phyloP scores from a whole-genome alignment of 257 asterid genomes.

The Lithospermum erythrorhizon region DNA sequence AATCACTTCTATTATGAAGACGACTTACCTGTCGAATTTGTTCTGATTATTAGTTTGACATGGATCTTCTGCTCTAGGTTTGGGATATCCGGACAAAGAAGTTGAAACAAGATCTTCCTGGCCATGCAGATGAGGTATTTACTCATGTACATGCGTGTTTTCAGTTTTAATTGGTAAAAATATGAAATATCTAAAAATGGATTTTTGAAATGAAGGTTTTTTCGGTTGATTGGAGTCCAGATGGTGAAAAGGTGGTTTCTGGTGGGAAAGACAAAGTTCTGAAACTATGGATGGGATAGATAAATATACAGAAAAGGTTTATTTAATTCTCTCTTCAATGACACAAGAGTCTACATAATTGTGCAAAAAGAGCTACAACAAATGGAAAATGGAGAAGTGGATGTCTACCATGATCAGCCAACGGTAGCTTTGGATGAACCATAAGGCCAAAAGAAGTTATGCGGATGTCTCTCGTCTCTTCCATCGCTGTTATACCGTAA shows the following conservation, averaged over 20 bases:
- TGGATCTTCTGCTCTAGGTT: constrained; percentile 29
- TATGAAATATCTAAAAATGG: neutral
- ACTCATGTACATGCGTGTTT: neutral
- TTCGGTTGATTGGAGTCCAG: constrained; percentile 99
- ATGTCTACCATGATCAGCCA: too few relatives aligned
- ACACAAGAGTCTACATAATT: too few relatives aligned
- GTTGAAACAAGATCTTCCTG: constrained; percentile 94
- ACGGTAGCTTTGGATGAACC: too few relatives aligned
- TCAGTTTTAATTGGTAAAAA: neutral
- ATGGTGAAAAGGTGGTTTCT: constrained; percentile 96
- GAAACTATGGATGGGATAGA: constrained; percentile 94
- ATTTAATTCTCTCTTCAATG: too few relatives aligned
- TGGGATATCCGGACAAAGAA: constrained; percentile 88
- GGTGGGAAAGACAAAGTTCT: constrained; percentile 83
- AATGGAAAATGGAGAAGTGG: too few relatives aligned
- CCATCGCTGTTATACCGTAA: too few relatives aligned
- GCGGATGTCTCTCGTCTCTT: too few relatives aligned
- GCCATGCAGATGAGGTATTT: constrained; percentile 89
- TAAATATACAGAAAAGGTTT: too few relatives aligned
- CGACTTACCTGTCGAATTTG: too few relatives aligned
- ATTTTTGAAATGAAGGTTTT: constrained; percentile 40
- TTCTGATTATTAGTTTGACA: neutral
- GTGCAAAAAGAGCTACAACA: too few relatives aligned
- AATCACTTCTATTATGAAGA: too few relatives aligned
- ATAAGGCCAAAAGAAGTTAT: too few relatives aligned